Evolutionary conservation across 768 basidiomycete genomes (phyloP).

Genomic region (Trametes punicea): DNA sequence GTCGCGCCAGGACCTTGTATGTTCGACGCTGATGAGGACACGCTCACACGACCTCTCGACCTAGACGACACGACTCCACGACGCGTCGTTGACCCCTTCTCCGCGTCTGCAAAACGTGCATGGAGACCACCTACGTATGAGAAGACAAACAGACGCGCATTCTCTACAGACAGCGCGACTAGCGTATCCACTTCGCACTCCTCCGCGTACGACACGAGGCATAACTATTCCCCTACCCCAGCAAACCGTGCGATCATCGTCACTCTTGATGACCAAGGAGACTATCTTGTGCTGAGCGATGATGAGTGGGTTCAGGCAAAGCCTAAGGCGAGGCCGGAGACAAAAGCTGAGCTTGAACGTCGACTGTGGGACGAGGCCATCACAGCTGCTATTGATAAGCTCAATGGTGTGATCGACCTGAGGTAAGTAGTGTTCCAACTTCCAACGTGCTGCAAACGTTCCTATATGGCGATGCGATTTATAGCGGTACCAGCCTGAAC

Average conservation of each 20-base stretch:
- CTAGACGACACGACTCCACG: constrained; percentile 11
- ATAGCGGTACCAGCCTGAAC: background rate
- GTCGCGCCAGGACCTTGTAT: background rate
- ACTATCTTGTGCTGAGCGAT: constrained; percentile 16
- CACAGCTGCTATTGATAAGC: constrained; percentile 42
- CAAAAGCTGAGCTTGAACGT: constrained; percentile 24
- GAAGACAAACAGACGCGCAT: constrained; percentile 15
- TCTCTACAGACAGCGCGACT: background rate
- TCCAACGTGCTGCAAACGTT: too few relatives aligned
- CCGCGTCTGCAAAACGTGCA: constrained; percentile 16
- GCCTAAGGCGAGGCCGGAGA: constrained; percentile 15
- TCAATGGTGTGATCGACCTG: constrained; percentile 50
- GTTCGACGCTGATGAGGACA: constrained; percentile 11
- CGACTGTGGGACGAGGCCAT: constrained; percentile 52
- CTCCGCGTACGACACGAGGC: background rate
- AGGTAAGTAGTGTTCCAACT: constrained; percentile 48
- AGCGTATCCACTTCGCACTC: constrained; percentile 8
- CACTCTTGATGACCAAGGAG: background rate
- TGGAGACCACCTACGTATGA: constrained; percentile 23
- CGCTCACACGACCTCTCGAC: background rate
- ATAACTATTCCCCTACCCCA: constrained; percentile 1
- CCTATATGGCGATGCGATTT: too few relatives aligned
- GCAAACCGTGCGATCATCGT: background rate
- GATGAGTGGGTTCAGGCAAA: constrained; percentile 4
- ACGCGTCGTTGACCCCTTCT: constrained; percentile 21